These are phyloP conservation scores for Leishmania arabica DNA, from an alignment of 208 protist species.

Conservation along the genomic window DNA sequence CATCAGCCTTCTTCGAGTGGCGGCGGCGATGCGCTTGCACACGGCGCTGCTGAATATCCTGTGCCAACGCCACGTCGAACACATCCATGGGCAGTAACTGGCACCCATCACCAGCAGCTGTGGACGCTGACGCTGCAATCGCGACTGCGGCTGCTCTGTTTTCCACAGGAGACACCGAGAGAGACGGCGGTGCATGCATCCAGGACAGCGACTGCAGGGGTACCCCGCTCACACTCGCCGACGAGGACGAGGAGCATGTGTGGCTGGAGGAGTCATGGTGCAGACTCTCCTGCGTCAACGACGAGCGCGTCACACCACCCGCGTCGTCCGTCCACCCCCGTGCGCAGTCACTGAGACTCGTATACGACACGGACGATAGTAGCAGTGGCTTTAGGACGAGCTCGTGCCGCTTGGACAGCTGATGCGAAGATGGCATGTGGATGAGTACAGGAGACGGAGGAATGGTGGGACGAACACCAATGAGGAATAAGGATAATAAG, in stretches of 20 bases:
- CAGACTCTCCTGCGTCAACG: slow-evolving; percentile 12
- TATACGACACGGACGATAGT: neutral
- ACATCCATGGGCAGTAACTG: slow-evolving; percentile 12
- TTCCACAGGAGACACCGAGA: neutral
- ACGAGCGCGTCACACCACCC: slow-evolving; percentile 24
- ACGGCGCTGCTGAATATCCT: slow-evolving; percentile 12
- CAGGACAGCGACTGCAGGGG: neutral
- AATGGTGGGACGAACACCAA: neutral
- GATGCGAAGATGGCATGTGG: neutral
- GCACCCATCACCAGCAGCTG: neutral
- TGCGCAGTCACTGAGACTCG: slow-evolving; percentile 8
- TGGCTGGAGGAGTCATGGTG: slow-evolving; percentile 12
- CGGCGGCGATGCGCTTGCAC: neutral
- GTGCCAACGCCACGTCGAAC: slow-evolving; percentile 20
- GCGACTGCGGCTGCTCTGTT: neutral
- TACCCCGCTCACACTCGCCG: neutral
- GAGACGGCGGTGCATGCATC: neutral
- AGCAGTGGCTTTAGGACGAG: neutral
- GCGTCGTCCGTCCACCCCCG: slow-evolving; percentile 12
- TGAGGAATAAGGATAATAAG: neutral
- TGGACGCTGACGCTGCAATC: neutral
- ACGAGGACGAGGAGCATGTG: slow-evolving; percentile 11
- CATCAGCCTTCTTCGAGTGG: neutral
- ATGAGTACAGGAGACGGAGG: neutral
- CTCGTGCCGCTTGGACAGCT: neutral